Conservation (phyloP, 768 basidiomycete species). For the Tricholoma flavovirens region DNA sequence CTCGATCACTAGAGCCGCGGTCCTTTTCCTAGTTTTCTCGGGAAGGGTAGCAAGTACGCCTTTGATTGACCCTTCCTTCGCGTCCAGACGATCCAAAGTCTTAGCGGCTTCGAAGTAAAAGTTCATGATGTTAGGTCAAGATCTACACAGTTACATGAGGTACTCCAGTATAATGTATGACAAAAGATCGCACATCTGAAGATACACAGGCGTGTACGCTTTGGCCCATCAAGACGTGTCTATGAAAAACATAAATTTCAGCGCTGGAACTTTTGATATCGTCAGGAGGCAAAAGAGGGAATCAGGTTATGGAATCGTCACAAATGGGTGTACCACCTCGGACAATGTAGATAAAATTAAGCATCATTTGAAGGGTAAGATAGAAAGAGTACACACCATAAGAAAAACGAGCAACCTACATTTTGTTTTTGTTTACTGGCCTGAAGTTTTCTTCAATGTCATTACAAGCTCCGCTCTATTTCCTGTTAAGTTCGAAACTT, state of each 20-base stretch:
- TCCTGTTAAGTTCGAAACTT: background rate
- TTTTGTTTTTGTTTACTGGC: background rate
- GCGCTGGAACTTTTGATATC: background rate
- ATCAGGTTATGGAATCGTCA: constrained; percentile 45
- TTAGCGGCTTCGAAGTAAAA: constrained; percentile 91
- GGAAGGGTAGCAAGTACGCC: constrained; percentile 69
- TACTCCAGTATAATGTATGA: constrained; percentile 9
- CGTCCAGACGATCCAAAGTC: constrained; percentile 78
- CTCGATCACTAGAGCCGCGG: constrained; percentile 86
- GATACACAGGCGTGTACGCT: constrained; percentile 4
- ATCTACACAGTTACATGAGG: constrained; percentile 24
- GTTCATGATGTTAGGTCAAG: constrained; percentile 60
- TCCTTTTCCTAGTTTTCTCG: constrained; percentile 70
- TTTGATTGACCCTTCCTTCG: constrained; percentile 90
- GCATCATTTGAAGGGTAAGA: constrained; percentile 43
- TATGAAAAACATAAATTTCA: constrained; percentile 1
- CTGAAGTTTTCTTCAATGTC: background rate
- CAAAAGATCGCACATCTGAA: constrained; percentile 16
- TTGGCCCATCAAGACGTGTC: background rate
- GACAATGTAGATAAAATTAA: constrained; percentile 89
- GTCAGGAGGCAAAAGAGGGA: constrained; percentile 4
- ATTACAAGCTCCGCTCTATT: constrained; percentile 30
- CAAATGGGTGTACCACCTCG: constrained; percentile 44
- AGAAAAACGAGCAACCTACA: background rate
- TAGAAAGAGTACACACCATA: constrained; percentile 4